A percentile compares a stretch with the other conserved stretches of the same genome.
Evolutionary conservation across 148 eudicot genomes (phyloP).

Genomic region (Cornus florida): DNA sequence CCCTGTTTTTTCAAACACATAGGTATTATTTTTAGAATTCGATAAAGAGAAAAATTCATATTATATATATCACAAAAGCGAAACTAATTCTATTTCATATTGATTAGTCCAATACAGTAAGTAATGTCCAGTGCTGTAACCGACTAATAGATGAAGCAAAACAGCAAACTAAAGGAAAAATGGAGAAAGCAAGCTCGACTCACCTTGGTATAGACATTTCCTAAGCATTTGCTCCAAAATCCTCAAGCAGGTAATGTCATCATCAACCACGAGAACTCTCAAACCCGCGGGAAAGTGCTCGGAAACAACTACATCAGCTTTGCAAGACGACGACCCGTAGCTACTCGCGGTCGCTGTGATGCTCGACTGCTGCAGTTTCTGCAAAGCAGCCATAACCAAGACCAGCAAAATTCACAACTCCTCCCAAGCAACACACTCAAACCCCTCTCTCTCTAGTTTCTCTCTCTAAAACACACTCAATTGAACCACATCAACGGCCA

Average conservation of each 20-base stretch:
- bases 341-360: slow-evolving; percentile 2
- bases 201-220: slow-evolving; percentile 38
- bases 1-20: no score
- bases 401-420: neutral
- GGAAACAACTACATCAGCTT: slow-evolving; percentile 9
- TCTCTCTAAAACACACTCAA: neutral
- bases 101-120: no score
- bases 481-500: neutral
- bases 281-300: slow-evolving; percentile 45
- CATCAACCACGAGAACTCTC: slow-evolving; percentile 53
- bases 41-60: no score
- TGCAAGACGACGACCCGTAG: slow-evolving; percentile 11
- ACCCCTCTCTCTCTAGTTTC: neutral
- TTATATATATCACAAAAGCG: no score
- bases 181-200: neutral
- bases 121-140: neutral
- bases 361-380: slow-evolving; percentile 12
- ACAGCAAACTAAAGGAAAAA: neutral
- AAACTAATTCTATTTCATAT: no score
- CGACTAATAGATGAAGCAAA: neutral
- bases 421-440: neutral
- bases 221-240: slow-evolving; percentile 49
- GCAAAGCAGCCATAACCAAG: slow-evolving; percentile 17
- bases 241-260: slow-evolving; percentile 38
- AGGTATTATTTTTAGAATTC: no score